phyloP scores from a whole-genome alignment of 2,329 filamentous ascomycete species.

The Aspergillus sp. region DNA sequence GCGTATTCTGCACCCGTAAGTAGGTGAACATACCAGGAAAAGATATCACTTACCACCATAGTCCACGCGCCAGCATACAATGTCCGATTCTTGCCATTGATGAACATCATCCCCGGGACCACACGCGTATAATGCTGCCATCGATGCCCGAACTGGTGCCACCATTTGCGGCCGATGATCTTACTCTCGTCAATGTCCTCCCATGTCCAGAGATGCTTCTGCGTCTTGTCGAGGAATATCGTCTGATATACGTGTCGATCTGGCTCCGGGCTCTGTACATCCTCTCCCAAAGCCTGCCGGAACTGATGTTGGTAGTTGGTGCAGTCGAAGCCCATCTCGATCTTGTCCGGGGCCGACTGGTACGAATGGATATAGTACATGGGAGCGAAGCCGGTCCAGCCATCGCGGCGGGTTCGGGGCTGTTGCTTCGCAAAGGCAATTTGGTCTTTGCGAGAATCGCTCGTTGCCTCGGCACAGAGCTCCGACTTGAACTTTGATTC shows the following conservation, averaged over 20 bases:
- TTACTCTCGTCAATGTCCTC: constrained; percentile 57
- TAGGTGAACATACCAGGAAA: not conserved
- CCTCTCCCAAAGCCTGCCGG: constrained; percentile 39
- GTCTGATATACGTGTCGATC: constrained; percentile 68
- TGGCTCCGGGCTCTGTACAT: constrained; percentile 37
- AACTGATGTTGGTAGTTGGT: constrained; percentile 75
- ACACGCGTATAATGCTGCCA: constrained; percentile 62
- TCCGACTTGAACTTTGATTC: constrained; percentile 53
- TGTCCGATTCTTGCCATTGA: constrained; percentile 65
- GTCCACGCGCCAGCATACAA: constrained; percentile 68
- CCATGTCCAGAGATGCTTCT: constrained; percentile 58
- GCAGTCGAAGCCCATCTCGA: constrained; percentile 68
- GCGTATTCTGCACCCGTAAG: constrained; percentile 41
- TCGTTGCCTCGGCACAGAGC: constrained; percentile 48
- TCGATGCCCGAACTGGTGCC: constrained; percentile 62
- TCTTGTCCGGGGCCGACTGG: constrained; percentile 52
- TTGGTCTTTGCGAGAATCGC: constrained; percentile 46
- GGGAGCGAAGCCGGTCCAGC: constrained; percentile 50
- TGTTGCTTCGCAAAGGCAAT: constrained; percentile 48
- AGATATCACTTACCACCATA: constrained; percentile 54
- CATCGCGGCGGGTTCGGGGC: constrained; percentile 30
- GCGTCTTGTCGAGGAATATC: constrained; percentile 59
- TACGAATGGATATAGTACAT: constrained; percentile 64
- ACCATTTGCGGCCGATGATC: constrained; percentile 60
- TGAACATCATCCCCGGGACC: constrained; percentile 70